These are phyloP conservation scores for Kingdonia uniflora DNA, from an alignment of 164 flowering plant genomes.

Conservation along the genomic window DNA sequence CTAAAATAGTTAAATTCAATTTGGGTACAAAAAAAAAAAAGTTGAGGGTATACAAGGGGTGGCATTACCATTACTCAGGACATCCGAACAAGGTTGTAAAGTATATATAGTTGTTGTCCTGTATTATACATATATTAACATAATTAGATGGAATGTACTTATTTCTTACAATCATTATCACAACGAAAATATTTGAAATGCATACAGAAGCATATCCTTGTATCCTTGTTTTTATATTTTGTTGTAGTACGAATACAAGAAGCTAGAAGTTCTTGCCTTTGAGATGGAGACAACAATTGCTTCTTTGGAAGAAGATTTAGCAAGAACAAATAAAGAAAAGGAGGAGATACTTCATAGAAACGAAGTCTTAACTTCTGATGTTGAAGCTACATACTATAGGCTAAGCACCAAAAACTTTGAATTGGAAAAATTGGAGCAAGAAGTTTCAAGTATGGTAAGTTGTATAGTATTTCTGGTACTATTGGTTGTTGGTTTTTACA, in stretches of 20 bases:
- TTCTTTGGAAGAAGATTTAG: constrained; percentile 65
- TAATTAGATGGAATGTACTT: too few species aligned
- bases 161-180: too few species aligned
- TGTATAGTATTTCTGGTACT: constrained; percentile 4
- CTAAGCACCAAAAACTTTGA: constrained; percentile 34
- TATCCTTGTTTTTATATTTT: constrained; percentile 2
- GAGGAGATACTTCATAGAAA: constrained; percentile 38
- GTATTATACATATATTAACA: too few species aligned
- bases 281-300: constrained; percentile 84
- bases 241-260: constrained; percentile 53
- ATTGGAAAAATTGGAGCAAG: constrained; percentile 40
- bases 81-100: neutral
- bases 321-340: constrained; percentile 37
- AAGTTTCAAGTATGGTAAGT: constrained; percentile 54
- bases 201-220: too few species aligned
- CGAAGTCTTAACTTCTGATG: constrained; percentile 47
- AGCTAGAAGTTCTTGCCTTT: constrained; percentile 72
- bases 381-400: constrained; percentile 35
- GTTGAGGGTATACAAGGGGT: neutral
- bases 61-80: neutral
- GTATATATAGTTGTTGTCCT: too few species aligned
- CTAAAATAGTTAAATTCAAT: too few species aligned
- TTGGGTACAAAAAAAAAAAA: neutral
- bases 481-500: neutral
- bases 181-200: too few species aligned